Conservation (phyloP, 768 basidiomycete genomes). For the Rossbeevera mucosa region DNA sequence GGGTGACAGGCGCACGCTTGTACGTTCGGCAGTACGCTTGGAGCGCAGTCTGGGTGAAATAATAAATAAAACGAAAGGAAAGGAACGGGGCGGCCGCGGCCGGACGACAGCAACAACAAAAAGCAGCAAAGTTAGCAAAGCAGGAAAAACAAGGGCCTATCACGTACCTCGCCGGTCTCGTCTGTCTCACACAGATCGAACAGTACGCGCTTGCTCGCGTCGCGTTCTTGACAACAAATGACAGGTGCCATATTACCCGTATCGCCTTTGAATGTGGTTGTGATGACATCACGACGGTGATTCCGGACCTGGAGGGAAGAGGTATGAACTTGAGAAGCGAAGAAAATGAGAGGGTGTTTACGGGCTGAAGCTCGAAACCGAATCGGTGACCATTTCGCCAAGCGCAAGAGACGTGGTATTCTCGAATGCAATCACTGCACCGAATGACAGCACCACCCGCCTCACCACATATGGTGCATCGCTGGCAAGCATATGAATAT, state of each 20-base stretch:
- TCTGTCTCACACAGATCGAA: conserved; percentile 85
- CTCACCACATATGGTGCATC: conserved; percentile 70
- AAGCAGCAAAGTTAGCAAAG: conserved; percentile 8
- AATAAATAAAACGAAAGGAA: background rate
- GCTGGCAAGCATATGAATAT: conserved; percentile 39
- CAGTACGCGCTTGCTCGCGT: conserved; percentile 57
- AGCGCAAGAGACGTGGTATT: conserved; percentile 88
- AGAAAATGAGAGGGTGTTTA: conserved; percentile 32
- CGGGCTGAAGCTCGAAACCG: conserved; percentile 88
- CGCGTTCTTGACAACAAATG: conserved; percentile 76
- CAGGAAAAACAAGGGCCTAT: background rate
- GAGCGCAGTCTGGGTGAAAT: conserved; percentile 64
- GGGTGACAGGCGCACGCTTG: conserved; percentile 69
- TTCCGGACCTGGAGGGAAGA: conserved; percentile 58
- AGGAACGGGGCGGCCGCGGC: background rate
- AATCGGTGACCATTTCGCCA: conserved; percentile 82
- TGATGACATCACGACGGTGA: conserved; percentile 62
- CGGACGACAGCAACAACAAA: background rate
- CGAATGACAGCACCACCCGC: conserved; percentile 74
- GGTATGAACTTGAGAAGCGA: background rate
- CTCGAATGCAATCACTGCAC: conserved; percentile 76
- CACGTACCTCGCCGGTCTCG: conserved; percentile 71
- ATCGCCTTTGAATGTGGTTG: conserved; percentile 72
- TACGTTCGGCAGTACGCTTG: conserved; percentile 83
- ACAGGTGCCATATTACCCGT: conserved; percentile 75